Conservation (phyloP, 2,329 filamentous ascomycete species). For the Paraconiothyrium brasiliense region DNA sequence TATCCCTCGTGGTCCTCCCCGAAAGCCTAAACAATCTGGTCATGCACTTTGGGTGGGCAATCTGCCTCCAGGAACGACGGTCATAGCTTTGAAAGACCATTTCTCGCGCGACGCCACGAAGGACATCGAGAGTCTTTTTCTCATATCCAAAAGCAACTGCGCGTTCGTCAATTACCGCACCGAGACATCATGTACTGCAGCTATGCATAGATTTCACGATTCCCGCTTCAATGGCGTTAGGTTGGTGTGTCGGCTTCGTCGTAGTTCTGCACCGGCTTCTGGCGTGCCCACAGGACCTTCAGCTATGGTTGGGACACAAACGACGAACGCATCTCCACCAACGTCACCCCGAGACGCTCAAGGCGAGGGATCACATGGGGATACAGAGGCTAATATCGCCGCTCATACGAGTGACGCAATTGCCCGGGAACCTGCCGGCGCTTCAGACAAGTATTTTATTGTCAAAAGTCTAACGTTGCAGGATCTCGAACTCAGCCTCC, state of each 20-base stretch:
- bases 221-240: conserved; percentile 87
- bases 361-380: conserved; percentile 22
- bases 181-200: conserved; percentile 76
- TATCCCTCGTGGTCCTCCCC: conserved; percentile 68
- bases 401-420: conserved; percentile 25
- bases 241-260: conserved; percentile 83
- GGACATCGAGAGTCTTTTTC: conserved; percentile 86
- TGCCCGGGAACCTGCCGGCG: conserved; percentile 39
- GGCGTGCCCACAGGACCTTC: conserved; percentile 66
- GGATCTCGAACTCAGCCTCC: conserved; percentile 87
- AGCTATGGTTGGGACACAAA: conserved; percentile 49
- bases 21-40: conserved; percentile 75
- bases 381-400: conserved; percentile 24
- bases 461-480: conserved; percentile 92
- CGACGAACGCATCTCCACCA: conserved; percentile 36
- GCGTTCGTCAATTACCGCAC: conserved; percentile 95
- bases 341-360: conserved; percentile 34
- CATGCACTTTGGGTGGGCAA: conserved; percentile 98
- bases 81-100: conserved; percentile 88
- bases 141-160: conserved; percentile 97
- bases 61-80: conserved; percentile 80
- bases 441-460: conserved; percentile 84
- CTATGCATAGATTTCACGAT: conserved; percentile 87
- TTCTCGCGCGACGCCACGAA: conserved; percentile 80
- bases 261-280: conserved; percentile 58